Evolutionary conservation across 306 rosid genomes (phyloP), one percentile per base, ranked within the genome.

Genomic region (Sindora glabra): DNA sequence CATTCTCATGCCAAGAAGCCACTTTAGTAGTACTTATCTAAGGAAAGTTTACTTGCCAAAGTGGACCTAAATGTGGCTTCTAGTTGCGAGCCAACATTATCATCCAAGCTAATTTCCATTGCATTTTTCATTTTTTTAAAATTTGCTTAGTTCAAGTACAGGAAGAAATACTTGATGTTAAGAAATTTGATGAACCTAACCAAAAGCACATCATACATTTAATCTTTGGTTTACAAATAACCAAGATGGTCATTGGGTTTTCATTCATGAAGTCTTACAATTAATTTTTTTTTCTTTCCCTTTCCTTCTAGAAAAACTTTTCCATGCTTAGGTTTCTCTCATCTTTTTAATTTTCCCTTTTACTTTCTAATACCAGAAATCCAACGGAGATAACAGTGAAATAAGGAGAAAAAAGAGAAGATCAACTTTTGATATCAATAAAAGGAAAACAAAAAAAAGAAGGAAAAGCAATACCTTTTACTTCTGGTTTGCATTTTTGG

Each of bases 11-110:
- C 54, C 8, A 75, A 77, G 62, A 89, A 86, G 73, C 92, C 95
- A 12, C 82, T 89, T 2, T 89, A 95, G 97, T 82, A 89, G 62
- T 84, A 86, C 63, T 72, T 89, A 34, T 84, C 97, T 0, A 92
- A 89, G 65, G 97, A 89, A 65, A 81, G 84, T 23, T 52, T 89
- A 36, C 79, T 89, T 11, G 67, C 95, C 7, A 89, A 89, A 69
- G 61, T 89, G 59, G 95, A 81, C 48, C 89, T 87, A 24, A 79
- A 82, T 36, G 97, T 89, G 45, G 87, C 67, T 22, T 77, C 70
- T 55, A 83, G 92, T 46, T 89, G 86, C 54, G 39, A 87, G 16
- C 47, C 89, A 59, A 92, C 97, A 25, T 64, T 86, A 45, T 86
- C 92, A 13, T 86, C 89, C 3, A 73, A 87, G 34, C 79, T n/a